Evolutionary conservation across 1,284 basidiomycete genomes (phyloP), one percentile per base, ranked within the genome.

Genomic region (Lentinus polychrous): DNA sequence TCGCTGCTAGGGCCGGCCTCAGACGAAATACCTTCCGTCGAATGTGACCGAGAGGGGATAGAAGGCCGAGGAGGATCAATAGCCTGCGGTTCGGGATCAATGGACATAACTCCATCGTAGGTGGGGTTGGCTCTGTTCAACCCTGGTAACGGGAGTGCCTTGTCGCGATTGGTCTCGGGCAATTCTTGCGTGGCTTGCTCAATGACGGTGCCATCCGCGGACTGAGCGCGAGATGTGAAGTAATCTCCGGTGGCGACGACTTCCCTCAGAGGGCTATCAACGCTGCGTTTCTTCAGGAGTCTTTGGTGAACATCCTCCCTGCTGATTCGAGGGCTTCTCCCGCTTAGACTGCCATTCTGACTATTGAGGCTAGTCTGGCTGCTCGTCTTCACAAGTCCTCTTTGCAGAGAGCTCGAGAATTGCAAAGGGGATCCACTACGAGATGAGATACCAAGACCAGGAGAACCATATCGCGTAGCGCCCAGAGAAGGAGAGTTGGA

Each of bases 271-370:
- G 72, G 66, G 49, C 73, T 72, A 43, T 71, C 73, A 47, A 63
- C 59, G 39, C 70, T 78, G 49, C 70, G 61, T 52, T 69, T 69
- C 36, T 66, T 68, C 56, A 74, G 56, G 39, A 81, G 55, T 32
- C 75, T 68, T 52, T 71, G 65, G 49, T 76, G 72, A 27, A 83
- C 70, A 44, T 76, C 74, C 47, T 79, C 78, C 27, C 71, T 69
- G 45, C 65, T 77, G 45, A 81, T 78, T 44, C 75, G 67, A 20
- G 66, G 68, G 46, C 67, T 67, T 8, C 58, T 57, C 20, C 61
- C 47, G 18, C 15, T 60, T 23, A 54, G 56, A 46, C 49, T 57
- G 17, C 55, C 53, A 22, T 48, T 53, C 15, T 58, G 38, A 45
- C 60, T 64, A 2, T 52, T 44, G 18, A 56, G 41, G 35, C 56